Evolutionary conservation across 257 asterid genomes (phyloP).

Genomic region (Datura wrightii): DNA sequence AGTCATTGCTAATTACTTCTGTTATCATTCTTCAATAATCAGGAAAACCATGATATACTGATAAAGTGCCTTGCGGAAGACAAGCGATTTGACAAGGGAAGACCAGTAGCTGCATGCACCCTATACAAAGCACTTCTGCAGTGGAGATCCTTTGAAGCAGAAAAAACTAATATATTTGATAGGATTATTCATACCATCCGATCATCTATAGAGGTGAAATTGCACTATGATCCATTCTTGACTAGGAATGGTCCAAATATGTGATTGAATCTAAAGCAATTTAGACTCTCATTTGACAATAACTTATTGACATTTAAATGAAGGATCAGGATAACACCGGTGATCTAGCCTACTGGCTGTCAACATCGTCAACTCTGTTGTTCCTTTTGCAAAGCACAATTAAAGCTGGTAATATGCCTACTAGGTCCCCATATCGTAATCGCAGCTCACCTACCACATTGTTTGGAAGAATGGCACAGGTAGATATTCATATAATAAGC

Average conservation of each 20-base stretch:
- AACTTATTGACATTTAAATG: conserved; percentile 27
- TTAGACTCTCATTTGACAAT: conserved; percentile 19
- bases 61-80: conserved; percentile 85
- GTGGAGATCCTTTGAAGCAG: conserved; percentile 96
- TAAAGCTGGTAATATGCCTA: conserved; percentile 73
- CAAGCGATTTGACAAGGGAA: conserved; percentile 69
- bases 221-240: conserved; percentile 11
- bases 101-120: conserved; percentile 82
- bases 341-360: conserved; percentile 87
- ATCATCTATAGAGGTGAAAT: conserved; percentile 79
- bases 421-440: conserved; percentile 60
- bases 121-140: conserved; percentile 80
- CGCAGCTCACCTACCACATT: conserved; percentile 78
- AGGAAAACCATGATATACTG: conserved; percentile 88
- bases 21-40: conserved; percentile 30
- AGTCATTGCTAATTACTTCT: background rate
- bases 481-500: conserved; percentile 40
- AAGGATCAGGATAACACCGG: conserved; percentile 69
- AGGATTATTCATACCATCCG: conserved; percentile 85
- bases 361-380: conserved; percentile 85
- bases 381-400: conserved; percentile 82
- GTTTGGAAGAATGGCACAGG: conserved; percentile 94
- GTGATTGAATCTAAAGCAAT: background rate
- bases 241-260: conserved; percentile 30
- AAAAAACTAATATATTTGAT: conserved; percentile 78